phyloP scores from a whole-genome alignment of 139 green algal genomes.

The Zygnema circumcarinatum region DNA sequence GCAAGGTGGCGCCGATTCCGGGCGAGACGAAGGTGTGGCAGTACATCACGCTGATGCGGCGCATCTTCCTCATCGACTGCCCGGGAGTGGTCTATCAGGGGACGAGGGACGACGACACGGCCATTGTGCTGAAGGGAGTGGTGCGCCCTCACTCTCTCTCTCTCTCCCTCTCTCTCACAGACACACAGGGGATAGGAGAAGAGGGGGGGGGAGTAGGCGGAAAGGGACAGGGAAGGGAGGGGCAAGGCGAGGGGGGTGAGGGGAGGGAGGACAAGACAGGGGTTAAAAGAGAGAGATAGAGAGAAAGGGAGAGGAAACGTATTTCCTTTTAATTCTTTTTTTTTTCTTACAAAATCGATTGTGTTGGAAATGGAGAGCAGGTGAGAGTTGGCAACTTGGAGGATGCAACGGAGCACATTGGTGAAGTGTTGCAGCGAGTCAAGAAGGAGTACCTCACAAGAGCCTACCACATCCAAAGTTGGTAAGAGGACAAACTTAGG shows the following conservation, averaged over 20 bases:
- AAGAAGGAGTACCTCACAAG: conserved; percentile 61
- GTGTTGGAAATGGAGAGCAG: too few relatives aligned
- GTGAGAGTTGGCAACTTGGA: conserved; percentile 70
- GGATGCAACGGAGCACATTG: conserved; percentile 79
- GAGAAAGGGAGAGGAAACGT: too few relatives aligned
- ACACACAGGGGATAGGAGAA: too few relatives aligned
- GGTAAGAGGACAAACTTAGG: conserved; percentile 13
- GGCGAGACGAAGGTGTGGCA: conserved; percentile 99
- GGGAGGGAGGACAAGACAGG: too few relatives aligned
- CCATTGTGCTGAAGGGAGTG: conserved; percentile 96
- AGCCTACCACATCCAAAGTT: conserved; percentile 52
- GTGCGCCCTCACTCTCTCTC: conserved; percentile 67
- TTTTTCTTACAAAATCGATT: too few relatives aligned
- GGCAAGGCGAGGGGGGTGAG: too few relatives aligned
- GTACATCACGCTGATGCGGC: conserved; percentile 99
- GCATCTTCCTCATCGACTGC: conserved; percentile 99
- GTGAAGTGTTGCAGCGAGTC: conserved; percentile 58
- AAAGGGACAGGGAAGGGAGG: too few relatives aligned
- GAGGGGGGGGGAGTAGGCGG: too few relatives aligned
- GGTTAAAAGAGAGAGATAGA: too few relatives aligned
- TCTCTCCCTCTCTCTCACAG: too few relatives aligned
- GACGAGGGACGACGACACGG: conserved; percentile 81
- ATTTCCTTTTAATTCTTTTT: too few relatives aligned
- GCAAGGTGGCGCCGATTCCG: conserved; percentile 92
- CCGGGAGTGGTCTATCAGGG: conserved; percentile 96